Evolutionary conservation across 2,329 filamentous ascomycete genomes (phyloP), one percentile per base, ranked within the genome.

Genomic region (Sporothrix phasma): DNA sequence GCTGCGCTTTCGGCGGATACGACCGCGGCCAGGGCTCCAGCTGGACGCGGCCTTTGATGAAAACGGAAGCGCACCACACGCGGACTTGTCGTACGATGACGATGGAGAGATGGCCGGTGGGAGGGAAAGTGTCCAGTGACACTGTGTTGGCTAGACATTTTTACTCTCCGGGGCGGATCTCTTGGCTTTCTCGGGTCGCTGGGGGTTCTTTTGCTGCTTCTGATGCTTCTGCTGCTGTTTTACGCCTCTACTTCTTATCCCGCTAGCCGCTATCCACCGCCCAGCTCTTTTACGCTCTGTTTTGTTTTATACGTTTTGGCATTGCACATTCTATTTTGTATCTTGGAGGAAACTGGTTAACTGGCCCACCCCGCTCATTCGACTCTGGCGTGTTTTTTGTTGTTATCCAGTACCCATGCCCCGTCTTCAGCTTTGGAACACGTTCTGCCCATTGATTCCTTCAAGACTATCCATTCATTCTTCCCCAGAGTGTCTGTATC

Each of bases 21-120:
- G 46, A 17, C 60, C 34, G 17, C 37, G 60, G 2, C 2, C 47
- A 22, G 15, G 17, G 7, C n/a, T 39, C 13, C 22, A 11, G 22
- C 47, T 62, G 34, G 24, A 5, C 47, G 31, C 58, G 11, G 39
- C 56, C 15, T 45, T 46, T 59, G 56, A 59, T 45, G 56, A 59
- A 34, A 45, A 45, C 56, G 56, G 45, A 31, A 45, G 39, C 24
- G 56, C 45, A 45, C 15, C 15, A 29, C n/a, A 24, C 47, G 19
- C 26, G n/a, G 37, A 43, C 37, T 29, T 64, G 51, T 29, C 62
- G 61, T 65, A 67, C 45, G 66, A 67, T 65, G 65, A 65, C 24
- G 63, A 66, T 19, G 34, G 13, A 47, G 41, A 63, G 41, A 43
- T 59, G 22, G 31, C n/a, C n/a, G 37, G 22, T 24, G 39, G 19